phyloP scores from a whole-genome alignment of 1,284 basidiomycete genomes.

The Ceratobasidium sp. region DNA sequence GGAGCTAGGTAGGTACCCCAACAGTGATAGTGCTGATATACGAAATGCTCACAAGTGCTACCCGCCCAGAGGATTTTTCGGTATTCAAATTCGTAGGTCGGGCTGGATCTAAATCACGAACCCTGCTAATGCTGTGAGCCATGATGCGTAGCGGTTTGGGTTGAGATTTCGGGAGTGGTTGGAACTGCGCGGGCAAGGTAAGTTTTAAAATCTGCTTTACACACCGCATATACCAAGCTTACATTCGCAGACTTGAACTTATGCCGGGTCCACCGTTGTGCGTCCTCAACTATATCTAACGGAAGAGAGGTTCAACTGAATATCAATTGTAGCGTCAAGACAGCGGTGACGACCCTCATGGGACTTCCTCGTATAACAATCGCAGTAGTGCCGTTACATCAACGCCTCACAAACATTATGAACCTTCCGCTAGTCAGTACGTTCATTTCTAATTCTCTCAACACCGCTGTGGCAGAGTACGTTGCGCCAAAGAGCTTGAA shows the following conservation, averaged over 20 bases:
- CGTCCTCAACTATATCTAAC: neutral
- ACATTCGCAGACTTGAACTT: conserved; percentile 36
- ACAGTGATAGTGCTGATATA: neutral
- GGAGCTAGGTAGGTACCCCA: conserved; percentile 2
- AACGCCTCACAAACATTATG: conserved; percentile 39
- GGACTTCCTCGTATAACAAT: conserved; percentile 40
- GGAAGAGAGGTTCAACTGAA: neutral
- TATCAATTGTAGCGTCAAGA: conserved; percentile 37
- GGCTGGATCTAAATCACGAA: neutral
- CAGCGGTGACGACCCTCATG: conserved; percentile 43
- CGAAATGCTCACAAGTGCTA: neutral
- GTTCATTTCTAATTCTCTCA: conserved; percentile 38
- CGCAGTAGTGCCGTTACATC: conserved; percentile 36
- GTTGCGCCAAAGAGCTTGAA: conserved; percentile 43
- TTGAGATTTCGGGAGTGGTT: conserved; percentile 42
- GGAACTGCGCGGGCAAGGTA: conserved; percentile 39
- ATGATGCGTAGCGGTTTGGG: conserved; percentile 40
- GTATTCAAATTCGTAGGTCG: conserved; percentile 34
- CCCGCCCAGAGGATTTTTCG: conserved; percentile 33
- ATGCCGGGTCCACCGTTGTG: conserved; percentile 39
- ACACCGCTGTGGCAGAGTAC: conserved; percentile 42
- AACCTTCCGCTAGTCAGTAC: conserved; percentile 38
- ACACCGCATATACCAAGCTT: neutral
- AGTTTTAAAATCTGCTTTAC: neutral
- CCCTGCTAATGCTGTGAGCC: neutral